Conservation (phyloP, 2,329 filamentous ascomycete genomes). For the Rhynchosporium agropyri region DNA sequence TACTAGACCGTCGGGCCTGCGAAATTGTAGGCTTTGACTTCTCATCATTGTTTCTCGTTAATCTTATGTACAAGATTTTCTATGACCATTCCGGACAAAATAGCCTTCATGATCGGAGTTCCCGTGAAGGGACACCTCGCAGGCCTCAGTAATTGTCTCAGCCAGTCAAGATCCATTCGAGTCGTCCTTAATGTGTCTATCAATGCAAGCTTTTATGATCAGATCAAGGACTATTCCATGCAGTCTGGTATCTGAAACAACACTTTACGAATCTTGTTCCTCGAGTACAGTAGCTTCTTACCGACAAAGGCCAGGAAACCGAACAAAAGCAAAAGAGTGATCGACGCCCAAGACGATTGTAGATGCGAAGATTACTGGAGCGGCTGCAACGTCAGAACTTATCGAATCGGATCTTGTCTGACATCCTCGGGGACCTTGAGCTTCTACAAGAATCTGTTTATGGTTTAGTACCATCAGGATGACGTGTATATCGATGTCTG, state of each 20-base stretch:
- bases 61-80: no score
- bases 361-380: conserved; percentile 6
- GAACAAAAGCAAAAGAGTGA: neutral
- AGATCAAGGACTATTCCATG: no score
- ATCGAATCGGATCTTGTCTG: conserved; percentile 1
- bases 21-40: no score
- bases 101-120: no score
- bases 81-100: no score
- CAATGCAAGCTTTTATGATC: no score
- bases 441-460: conserved; percentile 9
- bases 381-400: conserved; percentile 1
- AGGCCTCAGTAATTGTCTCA: no score
- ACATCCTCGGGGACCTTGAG: neutral
- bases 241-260: neutral
- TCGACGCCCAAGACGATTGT: conserved; percentile 1
- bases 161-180: no score
- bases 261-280: neutral
- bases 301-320: neutral
- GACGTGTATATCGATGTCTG: neutral
- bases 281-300: neutral
- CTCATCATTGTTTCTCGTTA: no score
- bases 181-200: no score
- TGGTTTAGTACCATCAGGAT: conserved; percentile 6
- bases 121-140: no score
- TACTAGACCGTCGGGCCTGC: no score